phyloP scores from a whole-genome alignment of 192 early-diverging fungal species.

The Podila verticillata region DNA sequence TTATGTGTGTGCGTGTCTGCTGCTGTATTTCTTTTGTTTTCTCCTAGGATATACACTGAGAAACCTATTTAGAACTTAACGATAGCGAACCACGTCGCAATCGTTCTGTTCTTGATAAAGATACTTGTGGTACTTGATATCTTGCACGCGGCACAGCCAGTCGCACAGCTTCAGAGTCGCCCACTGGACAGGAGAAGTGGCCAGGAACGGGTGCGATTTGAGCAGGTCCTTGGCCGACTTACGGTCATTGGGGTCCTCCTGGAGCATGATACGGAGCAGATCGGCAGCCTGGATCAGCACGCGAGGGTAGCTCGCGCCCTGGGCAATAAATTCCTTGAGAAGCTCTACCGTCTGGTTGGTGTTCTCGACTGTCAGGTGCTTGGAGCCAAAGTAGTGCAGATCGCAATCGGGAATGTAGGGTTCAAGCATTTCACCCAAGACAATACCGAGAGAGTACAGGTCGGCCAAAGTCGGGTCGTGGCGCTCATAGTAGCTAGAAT shows the following conservation, averaged over 20 bases:
- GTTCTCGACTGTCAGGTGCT: constrained; percentile 69
- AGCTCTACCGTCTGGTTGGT: constrained; percentile 65
- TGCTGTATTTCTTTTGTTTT: too few species aligned
- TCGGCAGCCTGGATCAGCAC: constrained; percentile 71
- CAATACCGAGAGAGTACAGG: constrained; percentile 74
- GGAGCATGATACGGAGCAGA: constrained; percentile 66
- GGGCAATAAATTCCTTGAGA: constrained; percentile 61
- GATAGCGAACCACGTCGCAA: constrained; percentile 37
- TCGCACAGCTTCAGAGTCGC: constrained; percentile 30
- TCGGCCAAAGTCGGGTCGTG: constrained; percentile 62
- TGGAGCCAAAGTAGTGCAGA: constrained; percentile 75
- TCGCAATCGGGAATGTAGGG: constrained; percentile 69
- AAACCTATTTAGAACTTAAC: constrained; percentile 5
- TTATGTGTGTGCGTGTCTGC: too few species aligned
- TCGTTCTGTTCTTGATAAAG: constrained; percentile 25
- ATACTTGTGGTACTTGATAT: constrained; percentile 48
- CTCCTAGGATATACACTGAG: too few species aligned
- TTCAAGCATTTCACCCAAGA: constrained; percentile 80
- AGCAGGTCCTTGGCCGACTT: constrained; percentile 66
- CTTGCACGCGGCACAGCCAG: constrained; percentile 35
- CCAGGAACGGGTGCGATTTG: constrained; percentile 64
- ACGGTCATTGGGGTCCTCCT: constrained; percentile 63
- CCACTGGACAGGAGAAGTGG: neutral
- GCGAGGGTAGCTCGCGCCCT: constrained; percentile 52
- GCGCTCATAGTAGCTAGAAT: constrained; percentile 27